phyloP scores from a whole-genome alignment of 2,329 filamentous ascomycete genomes.

The Trichoderma semiorbis region DNA sequence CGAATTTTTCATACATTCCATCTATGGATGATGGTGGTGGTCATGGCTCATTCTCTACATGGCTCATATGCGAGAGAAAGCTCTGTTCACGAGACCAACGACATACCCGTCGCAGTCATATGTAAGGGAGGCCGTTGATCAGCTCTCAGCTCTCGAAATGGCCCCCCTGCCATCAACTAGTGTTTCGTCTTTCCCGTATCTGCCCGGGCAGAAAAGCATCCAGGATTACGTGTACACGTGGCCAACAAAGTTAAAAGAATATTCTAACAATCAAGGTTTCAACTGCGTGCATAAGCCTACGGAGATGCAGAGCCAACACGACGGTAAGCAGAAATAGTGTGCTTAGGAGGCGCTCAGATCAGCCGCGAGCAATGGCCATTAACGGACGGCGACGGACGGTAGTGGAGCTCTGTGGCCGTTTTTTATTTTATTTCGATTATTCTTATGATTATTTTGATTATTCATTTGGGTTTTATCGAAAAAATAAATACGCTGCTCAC shows the following conservation, averaged over 20 bases:
- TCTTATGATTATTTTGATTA: not conserved
- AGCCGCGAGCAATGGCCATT: not conserved
- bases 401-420: not conserved
- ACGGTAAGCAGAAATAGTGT: not conserved
- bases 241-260: not conserved
- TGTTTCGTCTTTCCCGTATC: not conserved
- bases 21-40: not conserved
- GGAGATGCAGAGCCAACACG: not conserved
- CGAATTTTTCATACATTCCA: not conserved
- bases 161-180: not conserved
- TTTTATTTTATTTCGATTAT: not conserved
- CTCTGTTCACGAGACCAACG: not conserved
- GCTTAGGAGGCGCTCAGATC: not conserved
- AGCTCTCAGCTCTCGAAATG: not conserved
- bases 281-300: not conserved
- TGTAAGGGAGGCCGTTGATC: not conserved
- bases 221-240: not conserved
- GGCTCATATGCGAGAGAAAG: not conserved
- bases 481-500: not conserved
- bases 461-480: not conserved
- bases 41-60: not conserved
- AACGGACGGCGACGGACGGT: not conserved
- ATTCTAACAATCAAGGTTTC: not conserved
- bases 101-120: not conserved
- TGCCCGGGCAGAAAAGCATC: not conserved